Percentiles rank a stretch among this genome's conserved stretches.
Conservation (phyloP, 768 basidiomycete genomes). For the Phylloporus sp. region DNA sequence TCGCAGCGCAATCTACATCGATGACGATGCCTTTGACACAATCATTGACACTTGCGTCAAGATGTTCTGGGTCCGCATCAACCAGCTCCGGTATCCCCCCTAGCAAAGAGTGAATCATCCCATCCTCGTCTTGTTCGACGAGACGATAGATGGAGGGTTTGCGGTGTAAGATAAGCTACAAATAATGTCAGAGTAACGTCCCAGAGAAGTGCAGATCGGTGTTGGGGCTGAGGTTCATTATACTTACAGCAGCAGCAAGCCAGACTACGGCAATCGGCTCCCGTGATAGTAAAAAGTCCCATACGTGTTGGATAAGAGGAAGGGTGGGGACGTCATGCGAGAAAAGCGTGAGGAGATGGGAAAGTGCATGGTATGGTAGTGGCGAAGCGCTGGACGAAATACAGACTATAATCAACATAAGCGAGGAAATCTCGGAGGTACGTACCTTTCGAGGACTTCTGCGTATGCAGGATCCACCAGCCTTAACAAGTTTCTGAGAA, state of each 20-base stretch:
- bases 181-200: not conserved
- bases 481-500: slow-evolving; percentile 70
- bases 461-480: slow-evolving; percentile 70
- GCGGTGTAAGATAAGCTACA: slow-evolving; percentile 68
- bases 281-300: slow-evolving; percentile 82
- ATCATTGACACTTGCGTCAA: not conserved
- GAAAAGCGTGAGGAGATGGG: slow-evolving; percentile 87
- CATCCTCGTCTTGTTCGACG: slow-evolving; percentile 68
- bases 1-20: not conserved
- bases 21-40: not conserved
- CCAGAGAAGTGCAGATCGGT: not conserved
- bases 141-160: slow-evolving; percentile 63
- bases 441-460: slow-evolving; percentile 62
- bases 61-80: slow-evolving; percentile 11
- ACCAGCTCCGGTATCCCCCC: slow-evolving; percentile 57
- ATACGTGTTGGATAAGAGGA: slow-evolving; percentile 86
- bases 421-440: slow-evolving; percentile 1
- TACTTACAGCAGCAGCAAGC: slow-evolving; percentile 73
- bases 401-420: not conserved
- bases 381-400: slow-evolving; percentile 54
- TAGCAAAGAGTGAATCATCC: slow-evolving; percentile 76
- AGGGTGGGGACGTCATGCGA: slow-evolving; percentile 89
- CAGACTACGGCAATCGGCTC: slow-evolving; percentile 82
- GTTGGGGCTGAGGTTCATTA: not conserved
- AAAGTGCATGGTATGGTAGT: slow-evolving; percentile 85